Evolutionary conservation across 345 rosid species (phyloP).

Genomic region (Murraya koenigii): DNA sequence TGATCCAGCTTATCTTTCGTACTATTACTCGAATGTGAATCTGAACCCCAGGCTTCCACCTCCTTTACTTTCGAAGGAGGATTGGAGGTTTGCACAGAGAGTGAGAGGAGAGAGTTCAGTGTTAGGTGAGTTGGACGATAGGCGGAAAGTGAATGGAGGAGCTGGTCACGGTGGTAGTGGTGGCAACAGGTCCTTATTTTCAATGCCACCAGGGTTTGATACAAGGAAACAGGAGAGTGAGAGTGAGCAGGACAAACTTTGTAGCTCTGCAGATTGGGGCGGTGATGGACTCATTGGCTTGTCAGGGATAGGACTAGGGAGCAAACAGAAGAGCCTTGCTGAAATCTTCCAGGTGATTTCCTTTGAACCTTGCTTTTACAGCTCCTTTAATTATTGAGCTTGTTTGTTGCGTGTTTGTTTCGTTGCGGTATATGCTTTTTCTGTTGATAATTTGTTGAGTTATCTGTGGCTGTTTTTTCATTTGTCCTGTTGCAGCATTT

Average conservation of each 20-base stretch:
- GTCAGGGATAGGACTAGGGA: constrained; percentile 61
- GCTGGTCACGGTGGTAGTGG: constrained; percentile 36
- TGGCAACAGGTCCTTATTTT: constrained; percentile 54
- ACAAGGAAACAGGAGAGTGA: constrained; percentile 55
- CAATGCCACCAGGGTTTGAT: constrained; percentile 78
- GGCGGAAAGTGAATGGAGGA: constrained; percentile 48
- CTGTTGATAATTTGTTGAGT: not conserved
- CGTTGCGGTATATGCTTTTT: not conserved
- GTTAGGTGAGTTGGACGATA: constrained; percentile 77
- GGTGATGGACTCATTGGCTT: constrained; percentile 79
- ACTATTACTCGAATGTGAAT: constrained; percentile 74
- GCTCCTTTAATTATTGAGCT: not conserved
- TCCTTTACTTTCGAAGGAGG: constrained; percentile 82
- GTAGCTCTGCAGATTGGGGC: constrained; percentile 65
- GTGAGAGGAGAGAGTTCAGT: constrained; percentile 54
- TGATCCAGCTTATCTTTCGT: constrained; percentile 67
- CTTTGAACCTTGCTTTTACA: not conserved
- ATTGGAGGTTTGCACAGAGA: constrained; percentile 80
- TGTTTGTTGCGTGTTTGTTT: not conserved
- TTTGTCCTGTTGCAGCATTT: constrained; percentile 7
- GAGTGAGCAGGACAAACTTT: constrained; percentile 37
- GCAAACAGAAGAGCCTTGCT: constrained; percentile 74
- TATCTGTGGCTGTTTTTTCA: not conserved
- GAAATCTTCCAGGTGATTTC: constrained; percentile 77
- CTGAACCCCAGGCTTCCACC: constrained; percentile 93